These are phyloP conservation scores for Aspergillus oerlinghausenensis DNA, from an alignment of 2,329 filamentous ascomycete genomes.

Conservation along the genomic window DNA sequence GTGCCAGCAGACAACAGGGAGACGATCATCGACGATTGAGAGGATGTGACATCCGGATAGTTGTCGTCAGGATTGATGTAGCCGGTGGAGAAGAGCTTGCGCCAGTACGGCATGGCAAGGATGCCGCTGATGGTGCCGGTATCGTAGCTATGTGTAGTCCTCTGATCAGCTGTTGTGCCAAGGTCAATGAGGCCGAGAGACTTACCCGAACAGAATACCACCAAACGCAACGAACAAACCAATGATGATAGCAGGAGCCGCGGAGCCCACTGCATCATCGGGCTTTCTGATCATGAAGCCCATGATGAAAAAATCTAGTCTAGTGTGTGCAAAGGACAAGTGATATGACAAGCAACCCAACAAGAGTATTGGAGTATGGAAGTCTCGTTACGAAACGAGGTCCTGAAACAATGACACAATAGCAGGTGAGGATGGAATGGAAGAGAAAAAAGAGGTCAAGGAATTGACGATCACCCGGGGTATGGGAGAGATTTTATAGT, in stretches of 20 bases:
- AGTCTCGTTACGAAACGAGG: not conserved
- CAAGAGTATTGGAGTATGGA: not conserved
- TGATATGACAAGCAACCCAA: not conserved
- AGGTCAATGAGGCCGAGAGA: conserved; percentile 15
- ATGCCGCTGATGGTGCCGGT: conserved; percentile 53
- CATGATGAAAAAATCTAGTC: conserved; percentile 25
- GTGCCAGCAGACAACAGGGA: conserved; percentile 70
- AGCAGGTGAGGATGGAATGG: not conserved
- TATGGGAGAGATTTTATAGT: not conserved
- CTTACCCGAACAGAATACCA: conserved; percentile 54
- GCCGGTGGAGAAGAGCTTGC: conserved; percentile 30
- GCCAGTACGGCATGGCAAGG: conserved; percentile 46
- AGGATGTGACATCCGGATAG: conserved; percentile 49
- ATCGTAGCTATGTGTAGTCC: conserved; percentile 38
- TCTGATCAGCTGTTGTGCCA: not conserved
- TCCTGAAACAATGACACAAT: not conserved
- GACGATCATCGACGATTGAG: conserved; percentile 56
- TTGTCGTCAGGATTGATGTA: conserved; percentile 32
- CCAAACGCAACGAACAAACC: conserved; percentile 57
- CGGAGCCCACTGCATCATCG: conserved; percentile 42
- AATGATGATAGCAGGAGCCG: conserved; percentile 49
- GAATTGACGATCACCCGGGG: not conserved
- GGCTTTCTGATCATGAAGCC: conserved; percentile 43
- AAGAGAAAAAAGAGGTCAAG: not conserved
- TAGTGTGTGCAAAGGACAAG: not conserved